These are phyloP conservation scores for Solanum virginianum DNA, from an alignment of 257 asterid genomes.

Conservation along the genomic window DNA sequence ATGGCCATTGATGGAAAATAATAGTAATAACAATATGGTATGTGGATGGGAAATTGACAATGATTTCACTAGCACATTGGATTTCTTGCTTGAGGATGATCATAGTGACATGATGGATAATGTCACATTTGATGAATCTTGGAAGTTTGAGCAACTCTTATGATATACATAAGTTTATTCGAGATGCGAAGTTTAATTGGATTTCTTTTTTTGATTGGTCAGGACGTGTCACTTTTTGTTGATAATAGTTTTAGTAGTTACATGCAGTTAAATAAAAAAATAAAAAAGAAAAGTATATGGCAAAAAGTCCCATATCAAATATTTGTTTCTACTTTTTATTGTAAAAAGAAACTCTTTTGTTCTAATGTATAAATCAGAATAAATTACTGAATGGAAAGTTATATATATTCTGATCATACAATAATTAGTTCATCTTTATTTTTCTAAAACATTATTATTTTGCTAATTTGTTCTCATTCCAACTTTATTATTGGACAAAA, in stretches of 20 bases:
- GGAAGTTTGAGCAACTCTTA: conserved; percentile 10
- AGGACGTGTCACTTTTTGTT: background rate
- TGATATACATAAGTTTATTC: background rate
- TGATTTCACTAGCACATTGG: conserved; percentile 40
- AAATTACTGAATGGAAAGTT: background rate
- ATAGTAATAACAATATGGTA: conserved; percentile 29
- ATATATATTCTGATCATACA: background rate
- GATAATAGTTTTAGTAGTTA: background rate
- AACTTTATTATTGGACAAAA: background rate
- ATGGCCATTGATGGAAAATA: conserved; percentile 9
- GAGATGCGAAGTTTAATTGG: background rate
- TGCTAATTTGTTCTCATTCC: background rate
- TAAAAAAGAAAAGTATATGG: background rate
- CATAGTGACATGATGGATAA: conserved; percentile 2
- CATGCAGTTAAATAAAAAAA: background rate
- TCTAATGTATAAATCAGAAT: background rate
- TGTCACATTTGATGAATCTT: conserved; percentile 7
- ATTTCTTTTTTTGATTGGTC: background rate
- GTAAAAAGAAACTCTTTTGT: background rate
- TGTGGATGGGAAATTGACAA: conserved; percentile 40
- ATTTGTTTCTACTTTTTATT: background rate
- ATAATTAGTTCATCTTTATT: background rate
- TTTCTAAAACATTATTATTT: background rate
- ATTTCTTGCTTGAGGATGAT: conserved; percentile 22
- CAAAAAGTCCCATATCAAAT: background rate